A percentile compares a stretch with the other conserved stretches of the same genome.
Evolutionary conservation across 1,284 basidiomycete species (phyloP).

Genomic region (Ganoderma leucocontextum): DNA sequence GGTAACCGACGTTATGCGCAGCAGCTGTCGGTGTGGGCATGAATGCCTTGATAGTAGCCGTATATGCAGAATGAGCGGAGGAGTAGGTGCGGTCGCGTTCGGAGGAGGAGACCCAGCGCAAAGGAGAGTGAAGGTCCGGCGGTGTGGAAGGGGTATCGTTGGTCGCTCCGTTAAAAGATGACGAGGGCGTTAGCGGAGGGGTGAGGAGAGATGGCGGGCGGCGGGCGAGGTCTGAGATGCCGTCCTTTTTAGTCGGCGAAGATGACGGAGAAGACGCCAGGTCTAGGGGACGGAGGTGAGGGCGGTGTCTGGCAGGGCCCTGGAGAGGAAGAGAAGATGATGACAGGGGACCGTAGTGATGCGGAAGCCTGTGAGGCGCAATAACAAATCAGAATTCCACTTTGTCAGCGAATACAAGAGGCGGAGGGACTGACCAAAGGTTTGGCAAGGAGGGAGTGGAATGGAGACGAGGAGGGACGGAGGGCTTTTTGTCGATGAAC

Average conservation of each 20-base stretch:
- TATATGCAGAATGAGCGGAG: conserved; percentile 20
- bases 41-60: conserved; percentile 22
- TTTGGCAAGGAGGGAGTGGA: conserved; percentile 40
- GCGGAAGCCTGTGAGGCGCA: conserved; percentile 26
- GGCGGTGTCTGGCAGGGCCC: conserved; percentile 36
- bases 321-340: conserved; percentile 23
- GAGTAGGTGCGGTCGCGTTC: conserved; percentile 23
- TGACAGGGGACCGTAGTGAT: conserved; percentile 25
- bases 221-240: conserved; percentile 24
- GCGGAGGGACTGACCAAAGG: conserved; percentile 33
- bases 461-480: conserved; percentile 35
- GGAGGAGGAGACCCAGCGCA: conserved; percentile 31
- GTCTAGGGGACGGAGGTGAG: conserved; percentile 42
- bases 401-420: neutral
- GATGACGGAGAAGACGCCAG: conserved; percentile 37
- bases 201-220: conserved; percentile 34
- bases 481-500: conserved; percentile 28
- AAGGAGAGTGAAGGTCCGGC: conserved; percentile 32
- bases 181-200: conserved; percentile 43
- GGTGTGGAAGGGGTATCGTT: conserved; percentile 39
- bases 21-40: conserved; percentile 24
- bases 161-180: conserved; percentile 38
- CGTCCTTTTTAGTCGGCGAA: conserved; percentile 29
- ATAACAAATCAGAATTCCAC: neutral
- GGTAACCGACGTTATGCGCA: conserved; percentile 30